phyloP scores from a whole-genome alignment of 2,329 filamentous ascomycete species.

The Microthyrium microscopicum region DNA sequence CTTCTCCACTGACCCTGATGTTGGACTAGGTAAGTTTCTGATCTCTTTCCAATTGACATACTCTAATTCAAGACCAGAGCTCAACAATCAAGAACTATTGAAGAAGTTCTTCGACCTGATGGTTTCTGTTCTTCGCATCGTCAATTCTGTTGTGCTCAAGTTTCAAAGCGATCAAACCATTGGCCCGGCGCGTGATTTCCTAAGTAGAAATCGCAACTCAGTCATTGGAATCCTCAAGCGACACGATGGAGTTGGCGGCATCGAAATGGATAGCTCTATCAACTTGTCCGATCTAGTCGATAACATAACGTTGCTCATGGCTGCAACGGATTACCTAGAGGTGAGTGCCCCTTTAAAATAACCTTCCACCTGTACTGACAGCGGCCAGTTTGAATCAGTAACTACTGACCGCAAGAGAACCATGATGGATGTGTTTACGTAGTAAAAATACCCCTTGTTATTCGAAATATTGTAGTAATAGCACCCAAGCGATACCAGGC shows the following conservation, averaged over 20 bases:
- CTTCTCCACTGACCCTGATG: constrained; percentile 80
- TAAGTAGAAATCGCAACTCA: constrained; percentile 65
- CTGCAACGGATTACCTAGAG: constrained; percentile 71
- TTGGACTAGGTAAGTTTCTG: constrained; percentile 47
- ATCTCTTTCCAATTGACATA: constrained; percentile 6
- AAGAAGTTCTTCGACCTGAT: constrained; percentile 74
- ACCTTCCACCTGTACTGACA: too few species aligned
- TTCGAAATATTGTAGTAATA: too few species aligned
- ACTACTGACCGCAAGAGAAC: too few species aligned
- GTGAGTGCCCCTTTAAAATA: too few species aligned
- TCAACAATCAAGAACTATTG: constrained; percentile 52
- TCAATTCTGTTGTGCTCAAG: constrained; percentile 66
- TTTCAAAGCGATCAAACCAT: constrained; percentile 59
- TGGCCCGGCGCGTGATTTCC: constrained; percentile 60
- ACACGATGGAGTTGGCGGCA: constrained; percentile 50
- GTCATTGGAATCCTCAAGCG: constrained; percentile 85
- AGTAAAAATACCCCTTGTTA: too few species aligned
- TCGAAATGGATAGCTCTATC: constrained; percentile 31
- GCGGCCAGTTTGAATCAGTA: too few species aligned
- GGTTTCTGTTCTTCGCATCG: constrained; percentile 60
- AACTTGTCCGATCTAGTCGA: constrained; percentile 65
- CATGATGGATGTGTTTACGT: too few species aligned
- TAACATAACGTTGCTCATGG: constrained; percentile 67
- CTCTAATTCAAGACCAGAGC: constrained; percentile 27
- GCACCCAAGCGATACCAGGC: too few species aligned